Base-by-base conservation (phyloP, 805 yeast species). In the Candida michaelii region DNA sequence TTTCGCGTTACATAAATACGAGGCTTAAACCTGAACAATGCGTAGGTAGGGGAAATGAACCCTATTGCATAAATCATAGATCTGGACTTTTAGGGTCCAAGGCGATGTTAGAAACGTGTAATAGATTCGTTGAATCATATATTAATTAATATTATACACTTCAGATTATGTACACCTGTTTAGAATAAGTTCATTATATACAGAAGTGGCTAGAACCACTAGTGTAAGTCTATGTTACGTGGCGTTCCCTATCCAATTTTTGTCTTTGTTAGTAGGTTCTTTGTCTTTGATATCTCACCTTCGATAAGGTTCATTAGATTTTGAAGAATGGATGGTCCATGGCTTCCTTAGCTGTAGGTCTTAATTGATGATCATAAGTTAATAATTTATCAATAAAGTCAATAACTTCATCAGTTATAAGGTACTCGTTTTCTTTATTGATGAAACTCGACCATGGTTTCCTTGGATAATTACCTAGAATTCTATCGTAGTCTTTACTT, bases 281-380 rank as follows among this genome's bases (percentile, higher is more conserved):
- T n/a, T n/a, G n/a, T n/a, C n/a, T n/a, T n/a, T n/a, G n/a, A n/a
- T n/a, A n/a, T n/a, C n/a, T n/a, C n/a, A n/a, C n/a, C n/a, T n/a
- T n/a, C n/a, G n/a, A n/a, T n/a, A n/a, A n/a, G n/a, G n/a, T n/a
- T n/a, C n/a, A n/a, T 31, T 33, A 43, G 12, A 43, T 13, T 12
- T 38, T 33, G 21, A 85, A 83, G 58, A 82, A 85, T 12, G 72
- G 70, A 65, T 89, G 96, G 3, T 62, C 76, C 89, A 88, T 79
- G 12, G 96, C 95, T 62, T 89, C 96, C 60, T 76, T 71, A 2
- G 97, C 96, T 5, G 97, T 89, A 45, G 87, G 73, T 56, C 97
- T 77, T 55, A 82, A 85, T 62, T 84, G 90, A 59, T 89, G 97
- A 60, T 89, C 96, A 56, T 86, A 89, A 43, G 83, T 76, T 56